Percentiles rank a stretch among this genome's conserved stretches.
Evolutionary conservation across 2,329 filamentous ascomycete species (phyloP).

Genomic region (Cryphonectria radicalis): DNA sequence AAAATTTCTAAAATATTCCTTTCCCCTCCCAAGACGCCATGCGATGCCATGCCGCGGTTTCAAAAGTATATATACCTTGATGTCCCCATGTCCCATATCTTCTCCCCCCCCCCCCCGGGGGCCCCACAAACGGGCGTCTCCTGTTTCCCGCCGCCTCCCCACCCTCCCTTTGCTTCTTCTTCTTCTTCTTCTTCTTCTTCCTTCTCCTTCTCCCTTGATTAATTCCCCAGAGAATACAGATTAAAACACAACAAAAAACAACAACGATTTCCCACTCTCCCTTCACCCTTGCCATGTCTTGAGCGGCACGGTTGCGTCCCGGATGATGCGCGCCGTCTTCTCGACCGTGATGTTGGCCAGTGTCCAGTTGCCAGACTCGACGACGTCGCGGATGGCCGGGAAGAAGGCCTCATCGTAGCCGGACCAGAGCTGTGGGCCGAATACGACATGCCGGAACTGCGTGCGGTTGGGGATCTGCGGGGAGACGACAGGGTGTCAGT

Average conservation of each 20-base stretch:
- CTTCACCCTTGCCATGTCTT: slow-evolving; percentile 18
- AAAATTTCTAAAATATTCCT: background rate
- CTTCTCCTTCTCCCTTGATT: background rate
- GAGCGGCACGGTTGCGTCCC: slow-evolving; percentile 53
- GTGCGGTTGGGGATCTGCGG: slow-evolving; percentile 77
- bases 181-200: too few relatives aligned
- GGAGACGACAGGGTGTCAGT: background rate
- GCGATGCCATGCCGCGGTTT: slow-evolving; percentile 25
- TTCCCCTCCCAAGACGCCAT: slow-evolving; percentile 18
- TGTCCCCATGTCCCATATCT: too few relatives aligned
- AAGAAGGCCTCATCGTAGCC: slow-evolving; percentile 71
- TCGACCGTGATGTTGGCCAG: slow-evolving; percentile 69
- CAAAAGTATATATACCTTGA: background rate
- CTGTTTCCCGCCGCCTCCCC: background rate
- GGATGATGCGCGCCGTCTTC: slow-evolving; percentile 72
- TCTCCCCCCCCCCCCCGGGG: background rate
- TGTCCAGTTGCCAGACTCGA: slow-evolving; percentile 73
- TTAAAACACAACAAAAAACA: too few relatives aligned
- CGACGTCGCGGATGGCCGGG: slow-evolving; percentile 82
- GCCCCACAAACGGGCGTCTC: too few relatives aligned
- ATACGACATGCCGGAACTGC: slow-evolving; percentile 93
- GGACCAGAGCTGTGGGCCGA: slow-evolving; percentile 80
- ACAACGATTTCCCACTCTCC: background rate
- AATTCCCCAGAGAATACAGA: too few relatives aligned
- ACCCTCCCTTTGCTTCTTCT: background rate